Conservation (phyloP, 352 stramenopile genomes). For the Plasmopara muralis region DNA sequence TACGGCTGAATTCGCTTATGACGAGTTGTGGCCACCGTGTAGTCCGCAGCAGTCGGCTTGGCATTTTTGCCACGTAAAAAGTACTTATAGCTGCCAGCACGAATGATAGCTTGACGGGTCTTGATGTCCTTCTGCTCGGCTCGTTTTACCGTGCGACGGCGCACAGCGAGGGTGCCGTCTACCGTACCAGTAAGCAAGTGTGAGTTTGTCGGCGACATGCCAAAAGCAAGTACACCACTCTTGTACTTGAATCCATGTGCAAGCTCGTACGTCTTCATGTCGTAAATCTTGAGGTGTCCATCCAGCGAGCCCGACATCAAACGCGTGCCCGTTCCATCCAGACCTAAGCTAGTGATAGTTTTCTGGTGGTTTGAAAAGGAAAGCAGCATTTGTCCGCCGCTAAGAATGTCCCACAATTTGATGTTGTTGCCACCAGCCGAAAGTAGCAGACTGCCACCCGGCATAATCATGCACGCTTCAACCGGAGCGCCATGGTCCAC, state of each 20-base stretch:
- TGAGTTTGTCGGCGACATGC: constrained; percentile 79
- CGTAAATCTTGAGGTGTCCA: constrained; percentile 92
- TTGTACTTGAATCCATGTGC: constrained; percentile 86
- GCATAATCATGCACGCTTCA: constrained; percentile 82
- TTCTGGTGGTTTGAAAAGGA: constrained; percentile 91
- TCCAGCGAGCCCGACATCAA: constrained; percentile 88
- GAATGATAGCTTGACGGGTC: constrained; percentile 65
- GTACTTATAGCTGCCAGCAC: constrained; percentile 85
- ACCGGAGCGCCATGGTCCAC: constrained; percentile 86
- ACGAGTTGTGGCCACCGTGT: constrained; percentile 70
- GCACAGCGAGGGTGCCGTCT: constrained; percentile 78
- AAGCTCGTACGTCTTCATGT: constrained; percentile 89
- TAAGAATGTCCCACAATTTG: constrained; percentile 91
- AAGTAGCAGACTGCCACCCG: constrained; percentile 72
- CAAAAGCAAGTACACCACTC: constrained; percentile 72
- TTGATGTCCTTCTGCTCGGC: constrained; percentile 56
- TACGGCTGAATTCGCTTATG: constrained; percentile 90
- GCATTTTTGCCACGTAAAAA: constrained; percentile 85
- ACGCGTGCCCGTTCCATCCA: constrained; percentile 83
- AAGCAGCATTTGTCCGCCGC: constrained; percentile 77
- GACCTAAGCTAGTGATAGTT: constrained; percentile 87
- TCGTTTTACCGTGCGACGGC: constrained; percentile 67
- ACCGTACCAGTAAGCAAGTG: constrained; percentile 74
- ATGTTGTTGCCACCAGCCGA: constrained; percentile 86
- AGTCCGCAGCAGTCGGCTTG: constrained; percentile 66